Base-by-base conservation (phyloP, 2,329 filamentous ascomycete species). In the Rutstroemia sydowiana region DNA sequence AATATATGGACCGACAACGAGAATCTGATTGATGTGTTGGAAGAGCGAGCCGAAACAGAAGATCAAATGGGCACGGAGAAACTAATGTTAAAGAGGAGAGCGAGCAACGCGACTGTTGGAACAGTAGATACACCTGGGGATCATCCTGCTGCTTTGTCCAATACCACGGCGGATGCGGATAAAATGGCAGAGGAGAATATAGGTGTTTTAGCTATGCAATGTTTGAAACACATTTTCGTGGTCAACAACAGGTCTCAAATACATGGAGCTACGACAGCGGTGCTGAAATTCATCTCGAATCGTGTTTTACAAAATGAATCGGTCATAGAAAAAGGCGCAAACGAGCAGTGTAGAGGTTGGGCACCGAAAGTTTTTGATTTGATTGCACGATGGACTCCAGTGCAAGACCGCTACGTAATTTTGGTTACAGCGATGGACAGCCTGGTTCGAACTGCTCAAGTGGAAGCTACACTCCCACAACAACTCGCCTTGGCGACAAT, bases 341-440 rank as follows among this genome's bases (percentile, higher is more conserved):
- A 69, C 21, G 71, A 72, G 39, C 68, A 69, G 40, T 76, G 78
- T 60, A 71, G 73, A 41, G 85, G 81, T 45, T 97, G 92, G 92
- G 85, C 89, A 1, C 85, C 89, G 23, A 85, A 83, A 52, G 75
- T 97, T 46, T 88, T 95, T 66, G 81, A 85, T 62, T 78, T 91
- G 56, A 78, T 92, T 48, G 84, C 89, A 14, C 81, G 82, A 53
- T 97, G 91, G 90, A 86, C 90, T 0, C 90, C 93, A 0, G 91
- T 97, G 1, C 92, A 97, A 67, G 89, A 95, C 64, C 86, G 93
- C 49, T 97, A 95, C 70, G 82, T 92, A 36, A 93, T 97, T 52
- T 75, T 96, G 43, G 79, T 95, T 42, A 86, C 87, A 1, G 78
- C 86, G 2, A 82, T 95, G 71, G 91, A 96, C 60, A 79, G 79